Percentiles rank a stretch among this genome's conserved stretches.
These are phyloP conservation scores for Spinacia oleracea DNA, from an alignment of 179 eudicot genomes.

Conservation along the genomic window DNA sequence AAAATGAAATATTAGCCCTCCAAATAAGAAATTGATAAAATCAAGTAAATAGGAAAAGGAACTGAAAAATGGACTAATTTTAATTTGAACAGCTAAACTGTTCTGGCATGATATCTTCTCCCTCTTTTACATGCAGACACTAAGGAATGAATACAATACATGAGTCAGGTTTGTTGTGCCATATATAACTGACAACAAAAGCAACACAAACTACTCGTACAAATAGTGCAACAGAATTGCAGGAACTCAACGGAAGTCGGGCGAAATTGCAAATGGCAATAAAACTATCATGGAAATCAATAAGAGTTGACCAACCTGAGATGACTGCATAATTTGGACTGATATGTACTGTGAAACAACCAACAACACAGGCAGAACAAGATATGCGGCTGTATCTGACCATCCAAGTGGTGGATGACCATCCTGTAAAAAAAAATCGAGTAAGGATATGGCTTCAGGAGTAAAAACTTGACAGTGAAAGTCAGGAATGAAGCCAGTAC, in stretches of 20 bases:
- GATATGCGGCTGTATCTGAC: constrained; percentile 92
- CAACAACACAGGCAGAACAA: constrained; percentile 80
- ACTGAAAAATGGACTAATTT: neutral
- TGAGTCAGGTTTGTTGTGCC: neutral
- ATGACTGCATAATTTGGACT: constrained; percentile 90
- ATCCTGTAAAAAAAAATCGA: constrained; percentile 52
- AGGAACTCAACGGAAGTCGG: neutral
- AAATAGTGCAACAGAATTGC: neutral
- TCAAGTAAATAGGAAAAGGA: neutral
- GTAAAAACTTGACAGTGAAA: neutral
- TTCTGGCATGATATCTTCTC: neutral
- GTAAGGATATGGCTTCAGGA: neutral
- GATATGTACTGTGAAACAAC: constrained; percentile 80
- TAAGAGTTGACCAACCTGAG: constrained; percentile 58
- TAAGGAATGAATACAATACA: neutral
- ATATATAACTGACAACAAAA: neutral
- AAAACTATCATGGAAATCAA: neutral
- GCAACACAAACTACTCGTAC: neutral
- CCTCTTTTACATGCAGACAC: neutral
- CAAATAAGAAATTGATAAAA: neutral
- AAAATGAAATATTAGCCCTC: constrained; percentile 3
- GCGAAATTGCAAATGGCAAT: neutral
- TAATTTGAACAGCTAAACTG: neutral
- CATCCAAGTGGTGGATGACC: constrained; percentile 99
- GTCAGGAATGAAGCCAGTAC: too few species aligned